phyloP scores from a whole-genome alignment of 257 asterid genomes.

The Solanum etuberosum region DNA sequence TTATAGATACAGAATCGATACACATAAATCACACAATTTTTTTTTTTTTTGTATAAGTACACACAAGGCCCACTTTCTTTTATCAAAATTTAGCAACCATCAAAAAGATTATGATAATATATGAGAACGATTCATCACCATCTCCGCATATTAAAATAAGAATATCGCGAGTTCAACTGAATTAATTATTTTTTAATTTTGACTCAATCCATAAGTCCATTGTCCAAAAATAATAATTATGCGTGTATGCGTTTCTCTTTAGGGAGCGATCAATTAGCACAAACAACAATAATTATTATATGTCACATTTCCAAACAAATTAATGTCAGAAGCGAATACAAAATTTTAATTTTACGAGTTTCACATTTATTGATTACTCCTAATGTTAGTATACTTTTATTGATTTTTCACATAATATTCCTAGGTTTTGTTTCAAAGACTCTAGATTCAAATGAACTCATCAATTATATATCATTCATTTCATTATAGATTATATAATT shows the following conservation, averaged over 20 bases:
- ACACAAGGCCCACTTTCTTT: neutral
- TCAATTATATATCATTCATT: rapidly evolving
- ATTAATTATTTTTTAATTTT: neutral
- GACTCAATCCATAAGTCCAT: neutral
- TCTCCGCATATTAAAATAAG: no score
- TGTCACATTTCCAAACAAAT: neutral
- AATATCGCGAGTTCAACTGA: neutral
- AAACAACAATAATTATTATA: neutral
- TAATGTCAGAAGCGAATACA: rapidly evolving
- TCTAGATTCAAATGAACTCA: neutral
- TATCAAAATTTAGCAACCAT: no score
- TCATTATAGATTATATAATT: neutral
- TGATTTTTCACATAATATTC: neutral
- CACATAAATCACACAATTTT: neutral
- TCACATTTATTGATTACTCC: neutral
- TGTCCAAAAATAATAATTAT: neutral
- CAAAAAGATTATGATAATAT: no score
- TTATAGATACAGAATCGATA: no score
- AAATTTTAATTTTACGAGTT: neutral
- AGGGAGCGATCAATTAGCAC: neutral
- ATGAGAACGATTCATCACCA: neutral
- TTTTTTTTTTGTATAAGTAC: neutral
- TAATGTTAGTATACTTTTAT: neutral
- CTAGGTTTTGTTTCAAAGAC: neutral
- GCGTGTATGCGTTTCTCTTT: neutral